These are phyloP conservation scores for Verticillium nonalfalfae DNA, from an alignment of 2,329 filamentous ascomycete species.

Conservation along the genomic window DNA sequence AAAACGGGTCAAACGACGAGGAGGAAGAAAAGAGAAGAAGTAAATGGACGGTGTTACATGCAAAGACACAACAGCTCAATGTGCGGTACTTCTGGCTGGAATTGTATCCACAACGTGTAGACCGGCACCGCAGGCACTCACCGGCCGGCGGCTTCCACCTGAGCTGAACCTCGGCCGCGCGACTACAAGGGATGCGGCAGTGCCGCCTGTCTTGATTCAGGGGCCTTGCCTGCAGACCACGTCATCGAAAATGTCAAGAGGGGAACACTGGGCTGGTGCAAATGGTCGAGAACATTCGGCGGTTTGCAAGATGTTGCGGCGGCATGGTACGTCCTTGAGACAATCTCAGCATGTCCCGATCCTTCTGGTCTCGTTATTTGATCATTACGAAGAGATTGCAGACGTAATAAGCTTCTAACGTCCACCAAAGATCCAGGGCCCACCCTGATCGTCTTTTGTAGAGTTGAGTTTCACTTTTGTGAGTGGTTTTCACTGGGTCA, in stretches of 20 bases:
- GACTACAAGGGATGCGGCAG: not conserved
- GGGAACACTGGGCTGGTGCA: not conserved
- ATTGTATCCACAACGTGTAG: not conserved
- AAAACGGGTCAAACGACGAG: not conserved
- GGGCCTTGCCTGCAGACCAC: not conserved
- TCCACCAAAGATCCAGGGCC: not conserved
- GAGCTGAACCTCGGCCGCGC: not conserved
- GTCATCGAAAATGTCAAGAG: not conserved
- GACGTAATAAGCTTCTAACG: not conserved
- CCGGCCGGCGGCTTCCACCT: no score
- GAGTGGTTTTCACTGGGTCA: not conserved
- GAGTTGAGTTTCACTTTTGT: not conserved
- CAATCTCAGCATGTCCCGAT: not conserved
- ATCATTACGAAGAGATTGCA: not conserved
- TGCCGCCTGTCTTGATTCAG: not conserved
- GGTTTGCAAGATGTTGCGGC: not conserved
- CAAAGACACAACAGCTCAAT: not conserved
- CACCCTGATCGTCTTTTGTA: not conserved
- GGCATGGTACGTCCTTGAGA: not conserved
- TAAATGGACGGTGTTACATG: not conserved
- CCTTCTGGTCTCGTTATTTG: not conserved
- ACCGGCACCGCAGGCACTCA: not conserved
- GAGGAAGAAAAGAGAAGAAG: not conserved
- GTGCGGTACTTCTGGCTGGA: not conserved
- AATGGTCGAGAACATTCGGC: not conserved